These are phyloP conservation scores for Phytophthora nicotianae DNA, from an alignment of 352 stramenopile genomes.

Conservation along the genomic window DNA sequence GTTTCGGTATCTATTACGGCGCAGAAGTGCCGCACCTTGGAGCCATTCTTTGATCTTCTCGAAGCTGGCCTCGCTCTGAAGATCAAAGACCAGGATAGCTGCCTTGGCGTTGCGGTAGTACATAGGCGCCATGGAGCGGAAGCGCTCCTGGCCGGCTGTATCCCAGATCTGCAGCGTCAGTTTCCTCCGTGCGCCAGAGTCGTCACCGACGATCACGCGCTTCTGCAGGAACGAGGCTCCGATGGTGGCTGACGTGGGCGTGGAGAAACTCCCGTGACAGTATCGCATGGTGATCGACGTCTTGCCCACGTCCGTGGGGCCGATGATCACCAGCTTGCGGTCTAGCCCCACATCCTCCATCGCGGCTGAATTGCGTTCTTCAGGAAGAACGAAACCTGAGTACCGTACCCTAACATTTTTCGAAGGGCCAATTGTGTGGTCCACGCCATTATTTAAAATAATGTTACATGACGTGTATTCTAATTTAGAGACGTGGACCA, in stretches of 20 bases:
- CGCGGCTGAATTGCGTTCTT: not conserved
- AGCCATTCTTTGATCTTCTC: slow-evolving; percentile 90
- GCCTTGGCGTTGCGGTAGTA: slow-evolving; percentile 91
- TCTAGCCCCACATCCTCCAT: slow-evolving; percentile 90
- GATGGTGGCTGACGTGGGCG: slow-evolving; percentile 84
- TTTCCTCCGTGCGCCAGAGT: slow-evolving; percentile 58
- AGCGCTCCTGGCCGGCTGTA: slow-evolving; percentile 52
- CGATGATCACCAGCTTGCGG: slow-evolving; percentile 91
- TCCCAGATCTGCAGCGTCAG: slow-evolving; percentile 92
- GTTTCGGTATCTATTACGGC: not conserved
- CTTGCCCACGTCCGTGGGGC: slow-evolving; percentile 88
- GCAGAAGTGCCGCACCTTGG: slow-evolving; percentile 43
- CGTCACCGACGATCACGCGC: slow-evolving; percentile 69
- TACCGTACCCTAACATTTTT: not conserved
- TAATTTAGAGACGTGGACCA: too few species aligned
- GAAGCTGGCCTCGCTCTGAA: slow-evolving; percentile 79
- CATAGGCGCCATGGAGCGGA: slow-evolving; percentile 90
- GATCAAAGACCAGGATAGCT: slow-evolving; percentile 87
- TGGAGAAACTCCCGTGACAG: slow-evolving; percentile 86
- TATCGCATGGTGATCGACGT: slow-evolving; percentile 91
- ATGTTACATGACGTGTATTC: too few species aligned
- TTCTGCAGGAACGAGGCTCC: slow-evolving; percentile 90
- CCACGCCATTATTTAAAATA: not conserved
- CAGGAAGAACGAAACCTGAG: not conserved
- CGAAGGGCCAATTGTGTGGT: not conserved